phyloP scores from a whole-genome alignment of 108 stramenopile genomes.

The Nitzschia putrida region DNA sequence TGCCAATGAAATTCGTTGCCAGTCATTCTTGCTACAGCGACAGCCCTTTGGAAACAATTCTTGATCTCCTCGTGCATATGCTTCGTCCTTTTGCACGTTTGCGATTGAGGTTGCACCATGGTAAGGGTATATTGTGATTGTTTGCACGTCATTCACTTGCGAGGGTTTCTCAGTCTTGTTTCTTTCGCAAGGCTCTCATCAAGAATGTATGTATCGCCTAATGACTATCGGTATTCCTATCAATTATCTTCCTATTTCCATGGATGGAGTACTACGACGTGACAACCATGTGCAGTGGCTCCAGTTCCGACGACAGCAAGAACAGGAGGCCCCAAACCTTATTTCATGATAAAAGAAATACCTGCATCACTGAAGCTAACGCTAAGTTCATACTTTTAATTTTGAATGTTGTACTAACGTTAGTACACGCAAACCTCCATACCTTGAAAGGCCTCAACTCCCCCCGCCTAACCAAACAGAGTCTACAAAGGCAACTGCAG shows the following conservation, averaged over 20 bases:
- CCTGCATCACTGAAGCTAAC: too few species aligned
- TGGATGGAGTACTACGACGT: slow-evolving; percentile 11
- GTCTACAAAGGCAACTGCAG: too few species aligned
- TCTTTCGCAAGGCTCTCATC: slow-evolving; percentile 14
- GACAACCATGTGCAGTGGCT: slow-evolving; percentile 32
- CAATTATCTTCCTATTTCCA: slow-evolving; percentile 19
- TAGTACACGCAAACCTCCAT: too few species aligned
- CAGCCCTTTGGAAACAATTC: slow-evolving; percentile 8
- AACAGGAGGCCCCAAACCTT: not conserved
- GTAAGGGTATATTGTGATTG: not conserved
- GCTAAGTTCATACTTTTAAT: too few species aligned
- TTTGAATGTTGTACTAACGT: too few species aligned
- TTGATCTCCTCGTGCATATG: slow-evolving; percentile 16
- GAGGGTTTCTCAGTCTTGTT: too few species aligned
- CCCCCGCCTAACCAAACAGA: too few species aligned
- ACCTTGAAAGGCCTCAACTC: too few species aligned
- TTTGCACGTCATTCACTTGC: too few species aligned
- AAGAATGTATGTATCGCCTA: slow-evolving; percentile 26
- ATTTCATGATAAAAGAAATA: too few species aligned
- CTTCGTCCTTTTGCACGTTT: slow-evolving; percentile 12
- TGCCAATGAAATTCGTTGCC: slow-evolving; percentile 12
- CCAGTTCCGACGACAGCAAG: slow-evolving; percentile 15
- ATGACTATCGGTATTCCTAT: slow-evolving; percentile 31
- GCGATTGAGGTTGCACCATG: slow-evolving; percentile 9
- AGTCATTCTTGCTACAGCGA: slow-evolving; percentile 18